Evolutionary conservation across 2,329 filamentous ascomycete genomes (phyloP).

Genomic region (Neopestalotiopsis rosae): DNA sequence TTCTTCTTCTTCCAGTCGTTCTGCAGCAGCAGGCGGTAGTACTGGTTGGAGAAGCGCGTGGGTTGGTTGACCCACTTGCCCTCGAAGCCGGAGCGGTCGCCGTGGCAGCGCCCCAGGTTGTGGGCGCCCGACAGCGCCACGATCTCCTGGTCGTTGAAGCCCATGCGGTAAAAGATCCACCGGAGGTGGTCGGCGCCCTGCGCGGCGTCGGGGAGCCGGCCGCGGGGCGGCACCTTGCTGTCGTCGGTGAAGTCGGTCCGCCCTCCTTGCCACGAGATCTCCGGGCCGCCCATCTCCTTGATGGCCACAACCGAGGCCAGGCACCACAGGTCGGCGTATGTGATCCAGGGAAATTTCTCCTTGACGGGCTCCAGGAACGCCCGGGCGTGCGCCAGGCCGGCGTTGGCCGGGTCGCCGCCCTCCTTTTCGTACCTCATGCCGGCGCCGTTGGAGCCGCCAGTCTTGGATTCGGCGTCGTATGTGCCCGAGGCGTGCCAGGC

Average conservation of each 20-base stretch:
- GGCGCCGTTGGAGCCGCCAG: constrained; percentile 68
- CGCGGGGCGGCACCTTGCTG: constrained; percentile 61
- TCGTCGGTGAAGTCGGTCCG: constrained; percentile 68
- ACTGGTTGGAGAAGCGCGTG: constrained; percentile 44
- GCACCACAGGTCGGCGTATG: constrained; percentile 70
- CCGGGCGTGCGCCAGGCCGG: constrained; percentile 66
- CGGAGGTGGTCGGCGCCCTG: constrained; percentile 84
- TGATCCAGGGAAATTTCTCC: constrained; percentile 64
- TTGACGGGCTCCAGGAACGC: constrained; percentile 70
- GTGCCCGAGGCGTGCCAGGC: constrained; percentile 71
- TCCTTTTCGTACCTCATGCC: constrained; percentile 70
- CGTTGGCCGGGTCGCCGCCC: constrained; percentile 69
- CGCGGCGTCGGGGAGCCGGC: constrained; percentile 74
- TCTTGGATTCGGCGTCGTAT: constrained; percentile 63
- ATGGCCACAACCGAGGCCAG: constrained; percentile 64
- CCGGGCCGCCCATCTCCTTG: constrained; percentile 64
- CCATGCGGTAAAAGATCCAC: constrained; percentile 92
- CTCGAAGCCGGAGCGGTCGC: constrained; percentile 38
- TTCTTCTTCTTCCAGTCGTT: constrained; percentile 36
- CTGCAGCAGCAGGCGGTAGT: constrained; percentile 38
- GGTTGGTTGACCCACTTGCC: constrained; percentile 44
- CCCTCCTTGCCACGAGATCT: constrained; percentile 61
- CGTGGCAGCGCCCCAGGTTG: constrained; percentile 73
- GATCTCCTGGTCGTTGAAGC: constrained; percentile 94
- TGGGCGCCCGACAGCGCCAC: constrained; percentile 87